phyloP scores from a whole-genome alignment of 345 rosid genomes.

The Syzygium grande region DNA sequence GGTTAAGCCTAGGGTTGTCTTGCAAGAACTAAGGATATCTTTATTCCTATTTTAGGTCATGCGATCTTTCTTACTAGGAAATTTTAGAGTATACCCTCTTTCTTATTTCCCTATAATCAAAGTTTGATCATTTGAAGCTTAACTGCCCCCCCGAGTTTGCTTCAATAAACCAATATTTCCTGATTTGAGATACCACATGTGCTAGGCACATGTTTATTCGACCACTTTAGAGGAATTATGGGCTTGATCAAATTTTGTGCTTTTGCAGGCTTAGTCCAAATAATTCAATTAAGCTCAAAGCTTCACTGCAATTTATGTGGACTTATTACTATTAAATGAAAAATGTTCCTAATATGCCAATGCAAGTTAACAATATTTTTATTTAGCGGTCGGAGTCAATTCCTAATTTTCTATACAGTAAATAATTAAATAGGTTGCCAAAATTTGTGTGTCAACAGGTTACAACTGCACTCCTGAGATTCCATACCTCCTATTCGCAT shows the following conservation, averaged over 20 bases:
- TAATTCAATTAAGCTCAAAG: neutral
- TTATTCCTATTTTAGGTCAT: neutral
- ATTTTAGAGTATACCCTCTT: neutral
- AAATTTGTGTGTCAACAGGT: neutral
- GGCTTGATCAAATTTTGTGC: neutral
- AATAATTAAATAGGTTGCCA: neutral
- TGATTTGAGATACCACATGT: neutral
- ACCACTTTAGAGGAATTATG: neutral
- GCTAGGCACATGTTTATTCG: neutral
- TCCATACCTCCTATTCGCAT: neutral
- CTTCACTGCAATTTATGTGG: neutral
- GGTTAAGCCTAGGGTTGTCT: neutral
- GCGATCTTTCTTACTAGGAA: neutral
- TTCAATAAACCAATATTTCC: neutral
- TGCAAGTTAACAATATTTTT: neutral
- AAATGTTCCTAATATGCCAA: neutral
- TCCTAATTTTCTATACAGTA: neutral
- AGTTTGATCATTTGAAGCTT: neutral
- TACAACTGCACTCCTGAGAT: neutral
- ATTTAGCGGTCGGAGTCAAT: neutral
- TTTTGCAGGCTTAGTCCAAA: neutral
- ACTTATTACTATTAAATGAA: neutral
- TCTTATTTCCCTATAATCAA: neutral
- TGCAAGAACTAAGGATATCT: neutral
- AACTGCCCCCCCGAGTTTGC: neutral